Evolutionary conservation across 2,329 filamentous ascomycete genomes (phyloP).

Genomic region (Xylariomycetidae sp.): DNA sequence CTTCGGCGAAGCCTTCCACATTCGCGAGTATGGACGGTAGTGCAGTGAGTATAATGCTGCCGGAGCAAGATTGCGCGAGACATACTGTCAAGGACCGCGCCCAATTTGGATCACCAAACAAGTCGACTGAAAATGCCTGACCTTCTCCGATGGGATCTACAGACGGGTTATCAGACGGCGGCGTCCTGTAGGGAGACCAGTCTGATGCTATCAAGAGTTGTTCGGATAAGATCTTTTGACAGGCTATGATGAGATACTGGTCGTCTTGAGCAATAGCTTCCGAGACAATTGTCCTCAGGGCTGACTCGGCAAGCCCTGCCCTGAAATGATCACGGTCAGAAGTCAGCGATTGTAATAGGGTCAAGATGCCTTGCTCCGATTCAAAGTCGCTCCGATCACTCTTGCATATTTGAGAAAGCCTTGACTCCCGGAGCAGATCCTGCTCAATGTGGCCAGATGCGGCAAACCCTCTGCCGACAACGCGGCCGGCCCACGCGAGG

Average conservation of each 20-base stretch:
- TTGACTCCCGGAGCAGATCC: slow-evolving; percentile 57
- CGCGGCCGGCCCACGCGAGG: slow-evolving; percentile 77
- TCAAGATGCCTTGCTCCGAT: slow-evolving; percentile 61
- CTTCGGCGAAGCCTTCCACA: slow-evolving; percentile 66
- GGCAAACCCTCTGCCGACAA: slow-evolving; percentile 79
- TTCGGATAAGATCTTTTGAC: slow-evolving; percentile 47
- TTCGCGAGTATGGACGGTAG: slow-evolving; percentile 61
- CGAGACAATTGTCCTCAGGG: slow-evolving; percentile 53
- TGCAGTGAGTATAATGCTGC: slow-evolving; percentile 65
- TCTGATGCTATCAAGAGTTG: slow-evolving; percentile 49
- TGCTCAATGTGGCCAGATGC: slow-evolving; percentile 64
- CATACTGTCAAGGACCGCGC: slow-evolving; percentile 56
- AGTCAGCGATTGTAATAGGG: slow-evolving; percentile 57
- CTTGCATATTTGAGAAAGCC: slow-evolving; percentile 45
- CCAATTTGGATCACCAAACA: slow-evolving; percentile 52
- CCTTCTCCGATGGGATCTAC: slow-evolving; percentile 21
- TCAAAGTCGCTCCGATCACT: slow-evolving; percentile 42
- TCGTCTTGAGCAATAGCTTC: slow-evolving; percentile 44
- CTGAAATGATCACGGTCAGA: slow-evolving; percentile 50
- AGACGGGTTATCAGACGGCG: slow-evolving; percentile 46
- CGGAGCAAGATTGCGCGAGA: slow-evolving; percentile 53
- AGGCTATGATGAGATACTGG: slow-evolving; percentile 44
- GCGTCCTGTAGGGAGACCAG: slow-evolving; percentile 52
- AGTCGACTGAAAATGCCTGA: slow-evolving; percentile 30
- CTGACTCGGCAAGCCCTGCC: slow-evolving; percentile 57